A percentile compares a stretch with the other conserved stretches of the same genome.
Evolutionary conservation across 2,329 filamentous ascomycete genomes (phyloP).

Genomic region (Monosporascus sp.): DNA sequence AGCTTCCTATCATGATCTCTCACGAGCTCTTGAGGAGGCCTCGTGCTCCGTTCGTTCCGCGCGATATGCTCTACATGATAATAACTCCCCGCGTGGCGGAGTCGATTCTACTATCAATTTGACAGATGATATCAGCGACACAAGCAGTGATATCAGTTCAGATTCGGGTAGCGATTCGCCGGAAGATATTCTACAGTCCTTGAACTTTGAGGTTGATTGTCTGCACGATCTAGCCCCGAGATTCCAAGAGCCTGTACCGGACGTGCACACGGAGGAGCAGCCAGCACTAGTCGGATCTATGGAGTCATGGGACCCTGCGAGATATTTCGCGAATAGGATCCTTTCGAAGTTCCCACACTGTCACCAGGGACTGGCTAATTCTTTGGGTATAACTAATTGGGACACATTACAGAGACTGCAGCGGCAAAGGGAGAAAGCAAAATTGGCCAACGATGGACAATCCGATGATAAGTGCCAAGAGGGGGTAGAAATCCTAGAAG

Average conservation of each 20-base stretch:
- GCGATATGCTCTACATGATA: too few species aligned
- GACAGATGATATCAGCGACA: too few species aligned
- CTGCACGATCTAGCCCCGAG: conserved; percentile 3
- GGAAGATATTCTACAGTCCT: not conserved
- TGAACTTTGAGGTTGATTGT: conserved; percentile 1
- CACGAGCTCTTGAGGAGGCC: too few species aligned
- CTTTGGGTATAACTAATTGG: not conserved
- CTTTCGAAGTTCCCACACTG: conserved; percentile 1
- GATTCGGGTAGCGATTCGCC: not conserved
- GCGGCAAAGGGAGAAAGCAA: too few species aligned
- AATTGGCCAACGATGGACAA: too few species aligned
- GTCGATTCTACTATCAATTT: too few species aligned
- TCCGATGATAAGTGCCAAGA: too few species aligned
- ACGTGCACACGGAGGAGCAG: not conserved
- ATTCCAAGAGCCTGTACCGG: conserved; percentile 2
- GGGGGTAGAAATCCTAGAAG: too few species aligned
- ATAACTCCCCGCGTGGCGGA: too few species aligned
- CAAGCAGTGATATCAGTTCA: too few species aligned
- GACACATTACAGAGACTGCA: not conserved
- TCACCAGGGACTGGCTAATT: not conserved
- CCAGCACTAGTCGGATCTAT: not conserved
- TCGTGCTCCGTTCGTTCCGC: too few species aligned
- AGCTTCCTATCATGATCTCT: too few species aligned
- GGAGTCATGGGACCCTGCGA: not conserved
- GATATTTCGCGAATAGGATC: not conserved